phyloP scores from a whole-genome alignment of 2,329 filamentous ascomycete species.

The Rutstroemia sp. region DNA sequence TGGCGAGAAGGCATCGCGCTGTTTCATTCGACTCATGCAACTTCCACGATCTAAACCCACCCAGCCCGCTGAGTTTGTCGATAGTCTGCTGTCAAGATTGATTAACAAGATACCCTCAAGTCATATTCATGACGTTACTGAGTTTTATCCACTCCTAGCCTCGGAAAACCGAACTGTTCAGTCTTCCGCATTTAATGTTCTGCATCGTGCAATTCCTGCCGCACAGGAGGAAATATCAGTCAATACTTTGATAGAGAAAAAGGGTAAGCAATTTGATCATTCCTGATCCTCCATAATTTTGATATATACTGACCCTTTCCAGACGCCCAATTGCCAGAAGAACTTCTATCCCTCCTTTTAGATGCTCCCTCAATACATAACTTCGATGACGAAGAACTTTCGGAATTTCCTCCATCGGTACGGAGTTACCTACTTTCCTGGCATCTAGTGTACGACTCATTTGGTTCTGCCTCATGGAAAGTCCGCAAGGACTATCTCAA shows the following conservation, averaged over 20 bases:
- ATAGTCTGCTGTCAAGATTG: constrained; percentile 64
- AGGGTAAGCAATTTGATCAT: constrained; percentile 31
- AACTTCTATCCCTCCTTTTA: constrained; percentile 75
- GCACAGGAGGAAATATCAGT: constrained; percentile 77
- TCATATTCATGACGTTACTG: constrained; percentile 54
- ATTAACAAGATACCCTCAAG: constrained; percentile 56
- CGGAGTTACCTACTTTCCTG: constrained; percentile 82
- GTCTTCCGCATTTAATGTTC: constrained; percentile 68
- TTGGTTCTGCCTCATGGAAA: constrained; percentile 68
- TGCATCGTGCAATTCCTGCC: constrained; percentile 72
- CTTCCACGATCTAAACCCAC: constrained; percentile 39
- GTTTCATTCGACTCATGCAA: constrained; percentile 57
- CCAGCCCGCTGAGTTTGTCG: constrained; percentile 67
- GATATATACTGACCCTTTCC: constrained; percentile 10
- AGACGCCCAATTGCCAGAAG: constrained; percentile 69
- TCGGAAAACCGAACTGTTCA: constrained; percentile 71
- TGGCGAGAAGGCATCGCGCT: constrained; percentile 46
- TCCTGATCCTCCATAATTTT: not conserved
- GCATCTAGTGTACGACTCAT: constrained; percentile 85
- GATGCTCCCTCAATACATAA: constrained; percentile 67
- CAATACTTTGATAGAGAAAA: constrained; percentile 66
- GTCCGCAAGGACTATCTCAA: constrained; percentile 76
- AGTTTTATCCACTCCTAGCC: constrained; percentile 69
- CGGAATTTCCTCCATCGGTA: constrained; percentile 60
- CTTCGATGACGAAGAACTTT: constrained; percentile 57